phyloP scores from a whole-genome alignment of 352 stramenopile genomes.

The Pythium aquatile region DNA sequence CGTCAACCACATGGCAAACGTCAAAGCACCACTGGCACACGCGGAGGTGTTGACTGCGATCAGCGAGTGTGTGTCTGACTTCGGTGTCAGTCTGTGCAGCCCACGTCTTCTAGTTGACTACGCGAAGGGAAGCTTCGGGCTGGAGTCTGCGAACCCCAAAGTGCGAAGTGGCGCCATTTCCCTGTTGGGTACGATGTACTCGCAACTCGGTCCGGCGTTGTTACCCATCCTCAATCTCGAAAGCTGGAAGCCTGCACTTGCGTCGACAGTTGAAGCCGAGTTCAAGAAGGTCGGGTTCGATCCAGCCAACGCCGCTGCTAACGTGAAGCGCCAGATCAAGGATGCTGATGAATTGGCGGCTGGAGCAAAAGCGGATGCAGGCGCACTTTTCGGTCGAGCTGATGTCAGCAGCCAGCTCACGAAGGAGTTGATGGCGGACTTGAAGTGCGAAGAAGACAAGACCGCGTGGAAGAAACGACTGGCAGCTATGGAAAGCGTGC shows the following conservation, averaged over 20 bases:
- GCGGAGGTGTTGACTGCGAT: slow-evolving; percentile 66
- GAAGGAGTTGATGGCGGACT: slow-evolving; percentile 82
- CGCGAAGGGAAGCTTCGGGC: slow-evolving; percentile 61
- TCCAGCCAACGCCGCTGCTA: slow-evolving; percentile 48
- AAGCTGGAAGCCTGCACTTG: slow-evolving; percentile 81
- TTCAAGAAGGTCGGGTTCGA: slow-evolving; percentile 85
- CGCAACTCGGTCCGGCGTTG: slow-evolving; percentile 75
- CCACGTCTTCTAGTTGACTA: slow-evolving; percentile 74
- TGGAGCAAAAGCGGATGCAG: slow-evolving; percentile 37
- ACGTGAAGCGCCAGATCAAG: slow-evolving; percentile 69
- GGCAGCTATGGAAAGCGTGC: slow-evolving; percentile 76
- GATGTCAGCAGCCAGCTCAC: slow-evolving; percentile 82
- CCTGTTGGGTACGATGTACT: slow-evolving; percentile 79
- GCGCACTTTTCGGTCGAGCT: slow-evolving; percentile 66
- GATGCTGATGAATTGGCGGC: slow-evolving; percentile 49
- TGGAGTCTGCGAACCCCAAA: slow-evolving; percentile 83
- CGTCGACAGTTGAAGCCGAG: slow-evolving; percentile 69
- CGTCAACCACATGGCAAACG: slow-evolving; percentile 69
- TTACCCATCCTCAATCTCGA: slow-evolving; percentile 80
- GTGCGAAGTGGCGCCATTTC: slow-evolving; percentile 63
- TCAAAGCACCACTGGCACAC: slow-evolving; percentile 78
- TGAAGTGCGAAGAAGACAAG: slow-evolving; percentile 86
- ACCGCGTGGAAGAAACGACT: slow-evolving; percentile 82
- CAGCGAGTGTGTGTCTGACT: slow-evolving; percentile 71
- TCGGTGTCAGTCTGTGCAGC: slow-evolving; percentile 69